phyloP scores from a whole-genome alignment of 768 basidiomycete genomes.

The Macrolepiota dolichaula region DNA sequence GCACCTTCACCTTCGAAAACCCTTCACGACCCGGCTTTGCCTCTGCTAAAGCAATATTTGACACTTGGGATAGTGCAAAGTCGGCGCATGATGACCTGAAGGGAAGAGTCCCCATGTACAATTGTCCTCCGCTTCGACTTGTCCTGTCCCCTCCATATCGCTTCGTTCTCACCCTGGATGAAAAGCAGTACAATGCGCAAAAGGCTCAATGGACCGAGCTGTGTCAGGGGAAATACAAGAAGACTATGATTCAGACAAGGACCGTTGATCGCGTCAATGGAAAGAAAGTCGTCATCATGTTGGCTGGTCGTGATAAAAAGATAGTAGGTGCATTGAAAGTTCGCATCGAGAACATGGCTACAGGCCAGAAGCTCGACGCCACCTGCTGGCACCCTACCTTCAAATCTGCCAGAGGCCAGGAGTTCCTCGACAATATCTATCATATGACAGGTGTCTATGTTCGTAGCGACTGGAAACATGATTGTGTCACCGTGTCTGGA shows the following conservation, averaged over 20 bases:
- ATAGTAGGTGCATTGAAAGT: conserved; percentile 57
- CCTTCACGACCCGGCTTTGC: not conserved
- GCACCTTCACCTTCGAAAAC: conserved; percentile 7
- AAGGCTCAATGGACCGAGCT: conserved; percentile 46
- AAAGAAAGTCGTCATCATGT: conserved; percentile 32
- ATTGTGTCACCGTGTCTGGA: conserved; percentile 45
- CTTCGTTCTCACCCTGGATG: conserved; percentile 46
- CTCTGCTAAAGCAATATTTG: conserved; percentile 41
- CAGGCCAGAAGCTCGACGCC: conserved; percentile 43
- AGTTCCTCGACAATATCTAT: conserved; percentile 32
- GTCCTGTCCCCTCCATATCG: conserved; percentile 46
- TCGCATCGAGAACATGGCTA: conserved; percentile 50
- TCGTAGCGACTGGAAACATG: conserved; percentile 42
- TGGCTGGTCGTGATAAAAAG: conserved; percentile 50
- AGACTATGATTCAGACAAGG: conserved; percentile 19
- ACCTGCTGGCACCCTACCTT: conserved; percentile 50
- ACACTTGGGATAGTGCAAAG: conserved; percentile 46
- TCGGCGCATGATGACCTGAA: conserved; percentile 33
- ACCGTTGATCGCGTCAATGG: conserved; percentile 24
- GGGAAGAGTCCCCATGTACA: conserved; percentile 24
- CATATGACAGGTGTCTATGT: conserved; percentile 37
- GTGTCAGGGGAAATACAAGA: conserved; percentile 28
- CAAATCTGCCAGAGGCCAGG: conserved; percentile 20
- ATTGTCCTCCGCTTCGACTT: conserved; percentile 31
- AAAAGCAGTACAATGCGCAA: conserved; percentile 49